These are phyloP conservation scores for Cyberlindnera amylophila DNA, from an alignment of 805 yeast genomes.

Conservation along the genomic window DNA sequence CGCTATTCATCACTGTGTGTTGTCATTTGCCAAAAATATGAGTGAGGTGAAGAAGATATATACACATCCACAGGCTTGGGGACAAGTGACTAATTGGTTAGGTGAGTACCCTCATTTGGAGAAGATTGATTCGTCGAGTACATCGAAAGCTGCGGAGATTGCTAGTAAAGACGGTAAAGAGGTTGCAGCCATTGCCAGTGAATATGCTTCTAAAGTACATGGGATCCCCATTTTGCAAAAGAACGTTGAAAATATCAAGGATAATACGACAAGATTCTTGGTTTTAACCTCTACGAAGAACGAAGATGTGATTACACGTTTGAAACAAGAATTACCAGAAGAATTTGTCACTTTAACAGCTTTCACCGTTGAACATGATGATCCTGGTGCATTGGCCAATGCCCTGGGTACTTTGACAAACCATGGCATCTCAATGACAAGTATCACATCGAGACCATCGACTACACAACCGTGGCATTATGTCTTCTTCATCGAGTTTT, in stretches of 20 bases:
- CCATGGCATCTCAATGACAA: conserved; percentile 57
- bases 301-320: neutral
- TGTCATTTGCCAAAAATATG: conserved; percentile 43
- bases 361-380: conserved; percentile 60
- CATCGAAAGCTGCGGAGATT: conserved; percentile 78
- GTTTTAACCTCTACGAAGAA: conserved; percentile 44
- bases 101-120: conserved; percentile 34
- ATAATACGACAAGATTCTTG: conserved; percentile 84
- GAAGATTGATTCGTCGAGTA: conserved; percentile 67
- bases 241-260: conserved; percentile 66
- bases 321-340: conserved; percentile 5
- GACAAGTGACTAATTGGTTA: conserved; percentile 70
- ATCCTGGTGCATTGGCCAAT: conserved; percentile 71
- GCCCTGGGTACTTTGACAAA: conserved; percentile 56
- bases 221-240: conserved; percentile 49
- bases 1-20: conserved; percentile 72
- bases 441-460: conserved; percentile 78
- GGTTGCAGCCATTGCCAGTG: conserved; percentile 71
- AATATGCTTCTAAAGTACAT: conserved; percentile 59
- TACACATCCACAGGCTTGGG: conserved; percentile 99
- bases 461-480: conserved; percentile 70
- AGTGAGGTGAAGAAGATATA: conserved; percentile 53
- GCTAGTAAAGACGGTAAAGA: conserved; percentile 41
- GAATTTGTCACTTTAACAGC: conserved; percentile 49
- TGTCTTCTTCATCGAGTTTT: conserved; percentile 73